Base-by-base conservation (phyloP, 257 asterid species). In the Solanum sejunctum region DNA sequence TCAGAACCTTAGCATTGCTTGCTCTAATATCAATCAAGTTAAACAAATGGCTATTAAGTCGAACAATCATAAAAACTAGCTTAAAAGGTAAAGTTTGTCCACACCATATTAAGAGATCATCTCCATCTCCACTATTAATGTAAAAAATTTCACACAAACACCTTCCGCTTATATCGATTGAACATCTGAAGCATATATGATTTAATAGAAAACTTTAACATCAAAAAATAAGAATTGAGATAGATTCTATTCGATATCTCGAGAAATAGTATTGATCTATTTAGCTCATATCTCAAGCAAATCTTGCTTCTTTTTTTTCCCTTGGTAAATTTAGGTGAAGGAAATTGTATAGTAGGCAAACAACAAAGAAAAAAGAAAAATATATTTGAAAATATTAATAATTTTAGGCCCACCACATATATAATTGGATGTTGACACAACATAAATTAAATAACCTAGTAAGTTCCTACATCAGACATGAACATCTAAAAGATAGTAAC, bases 21-120 rank as follows among this genome's bases (percentile, higher is more conserved):
- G 6, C 0, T 8, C 0, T 16, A 2, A 26, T 23, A 64, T 64
- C 2, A 26, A 7, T 12, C 13, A 1, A 26, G 26, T 6, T 12
- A 64, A 13, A 64, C 2, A 26, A 64, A 64, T 28, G 0, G 0
- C 15, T 15, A 3, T 66, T 4, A 7, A 0, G 0, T 13, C 6
- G 13, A 26, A 28, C 45, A 7, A 66, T n/a, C 8, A 2, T 3
- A 66, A 28, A 7, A 28, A 1, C 0, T 0, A 28, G 0, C 3
- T 28, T 7, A 7, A 26, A 20, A 64, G 20, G 4, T 0, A 7
- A 5, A 3, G 5, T 13, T 63, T 26, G 5, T 0, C 0, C 43
- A 64, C 12, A 7, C 20, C 10, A 63, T 26, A 66, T 66, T 12
- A 28, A 28, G 3, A 6, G 12, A 28, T 3, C 18, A 61, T n/a